Evolutionary conservation across 768 basidiomycete genomes (phyloP), one percentile per base, ranked within the genome.

Genomic region (Suillus plorans): DNA sequence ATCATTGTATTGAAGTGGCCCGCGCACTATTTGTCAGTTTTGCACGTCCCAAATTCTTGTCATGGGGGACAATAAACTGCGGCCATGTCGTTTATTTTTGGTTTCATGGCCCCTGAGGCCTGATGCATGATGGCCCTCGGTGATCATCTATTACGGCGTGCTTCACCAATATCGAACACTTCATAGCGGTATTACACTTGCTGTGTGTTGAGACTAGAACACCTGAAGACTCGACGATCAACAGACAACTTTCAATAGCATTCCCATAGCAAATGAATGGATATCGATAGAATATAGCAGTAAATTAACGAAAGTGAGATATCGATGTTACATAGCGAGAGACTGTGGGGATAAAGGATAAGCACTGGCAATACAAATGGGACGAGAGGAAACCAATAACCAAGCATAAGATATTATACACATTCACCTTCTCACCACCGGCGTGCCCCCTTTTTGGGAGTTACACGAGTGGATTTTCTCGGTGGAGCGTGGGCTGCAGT

Each of bases 281-380:
- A 42, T 41, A 59, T 59, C 58, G 41, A 41, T 41, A 58, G 57
- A 41, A 25, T 59, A 59, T 31, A 42, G 41, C 39, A 42, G 58
- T 42, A 59, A 42, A 42, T 55, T 55, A 58, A 42, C 18, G 58
- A 59, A 31, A 20, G 58, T 42, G 58, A 59, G 39, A 20, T 59
- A 6, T 42, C 28, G 18, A 42, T 18, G 5, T 42, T 42, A 59
- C 41, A 59, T 59, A 59, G 41, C 18, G 20, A 28, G 25, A 20
- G 16, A n/a, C n/a, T 16, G 58, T 22, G 5, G 37, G 37, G 22
- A 25, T 20, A n/a, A 34, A 31, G 34, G 34, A 13, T n/a, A 55
- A 55, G 53, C 53, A 16, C 18, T n/a, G 37, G 9, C 16, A 58
- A 58, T 58, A 42, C 58, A 59, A 28, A 42, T 42, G 41, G 12